Evolutionary conservation across 1,139 yeast genomes (phyloP).

Genomic region (Lodderomyces metapsilosis): DNA sequence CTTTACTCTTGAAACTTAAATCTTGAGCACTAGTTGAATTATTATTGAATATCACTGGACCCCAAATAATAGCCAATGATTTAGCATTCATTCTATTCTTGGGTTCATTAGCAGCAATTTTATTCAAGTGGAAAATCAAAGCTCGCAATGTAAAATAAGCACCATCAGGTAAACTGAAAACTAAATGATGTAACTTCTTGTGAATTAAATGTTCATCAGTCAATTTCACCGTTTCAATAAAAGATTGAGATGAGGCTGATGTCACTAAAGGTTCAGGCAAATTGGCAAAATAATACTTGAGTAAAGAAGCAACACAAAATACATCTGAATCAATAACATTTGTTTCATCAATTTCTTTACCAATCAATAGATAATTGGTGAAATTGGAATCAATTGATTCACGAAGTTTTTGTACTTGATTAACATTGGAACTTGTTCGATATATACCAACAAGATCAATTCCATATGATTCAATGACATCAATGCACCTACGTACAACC

Average conservation of each 20-base stretch:
- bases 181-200: slow-evolving; percentile 81
- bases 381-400: slow-evolving; percentile 79
- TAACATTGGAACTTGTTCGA: slow-evolving; percentile 76
- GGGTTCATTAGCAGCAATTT: slow-evolving; percentile 63
- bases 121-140: slow-evolving; percentile 77
- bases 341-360: slow-evolving; percentile 42
- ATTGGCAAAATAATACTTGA: slow-evolving; percentile 64
- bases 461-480: slow-evolving; percentile 82
- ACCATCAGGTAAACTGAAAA: slow-evolving; percentile 89
- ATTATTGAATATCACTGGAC: slow-evolving; percentile 77
- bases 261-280: slow-evolving; percentile 74
- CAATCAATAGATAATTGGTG: slow-evolving; percentile 51
- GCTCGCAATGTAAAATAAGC: slow-evolving; percentile 89
- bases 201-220: slow-evolving; percentile 50
- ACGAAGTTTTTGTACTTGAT: slow-evolving; percentile 69
- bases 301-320: slow-evolving; percentile 65
- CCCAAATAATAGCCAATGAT: slow-evolving; percentile 88
- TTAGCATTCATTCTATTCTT: slow-evolving; percentile 78
- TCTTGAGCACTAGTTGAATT: slow-evolving; percentile 69
- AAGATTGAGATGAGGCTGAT: slow-evolving; percentile 50
- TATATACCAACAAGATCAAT: slow-evolving; percentile 85
- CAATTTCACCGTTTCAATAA: slow-evolving; percentile 72
- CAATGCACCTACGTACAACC: slow-evolving; percentile 86
- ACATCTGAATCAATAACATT: slow-evolving; percentile 68
- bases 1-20: slow-evolving; percentile 75